Evolutionary conservation across 192 early-diverging fungal species (phyloP), one percentile per base, ranked within the genome.

Genomic region (Gonapodya prolifera): DNA sequence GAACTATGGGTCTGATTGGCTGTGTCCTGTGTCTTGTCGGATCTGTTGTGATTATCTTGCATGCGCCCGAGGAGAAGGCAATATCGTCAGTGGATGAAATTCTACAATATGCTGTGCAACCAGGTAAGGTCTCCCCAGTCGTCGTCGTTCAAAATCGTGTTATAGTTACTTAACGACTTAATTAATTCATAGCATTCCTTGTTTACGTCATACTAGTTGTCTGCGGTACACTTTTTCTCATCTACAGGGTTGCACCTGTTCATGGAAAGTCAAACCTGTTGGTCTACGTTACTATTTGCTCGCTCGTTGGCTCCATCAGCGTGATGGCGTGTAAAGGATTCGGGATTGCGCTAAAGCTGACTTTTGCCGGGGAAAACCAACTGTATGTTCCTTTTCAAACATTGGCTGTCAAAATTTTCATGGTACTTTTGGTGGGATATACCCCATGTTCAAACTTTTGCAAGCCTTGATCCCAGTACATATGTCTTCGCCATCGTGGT

Each of bases 211-310:
- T 91, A 0, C 81, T 88, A 69, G 94, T 94, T 1, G 74, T 90
- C 28, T 73, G 73, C 35, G 86, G 90, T 32, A 89, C 89, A 34
- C 78, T 92, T 0, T 84, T 89, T 69, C 91, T 97, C 88, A 96
- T 98, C 76, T 92, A 91, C 69, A 83, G 85, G 31, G 89, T 94
- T 0, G 95, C 92, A 1, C 92, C 94, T 32, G 84, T 82, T 36
- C 92, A 89, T 35, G 96, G 96, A 32, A 94, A 92, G 80, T 81
- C 82, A 35, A 91, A 87, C 76, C 93, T 94, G 35, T 78, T 98
- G 0, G 93, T 97, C 13, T 97, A 96, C 83, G 88, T 98, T 73
- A 89, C 95, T 30, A 98, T 98, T 81, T 98, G 96, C 85, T 98
- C 96, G 0, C 83, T 96, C 18, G 94, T 95, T 23, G 96, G 96